Base-by-base conservation (phyloP, 148 eudicot genomes). In the Heliosperma pusillum region DNA sequence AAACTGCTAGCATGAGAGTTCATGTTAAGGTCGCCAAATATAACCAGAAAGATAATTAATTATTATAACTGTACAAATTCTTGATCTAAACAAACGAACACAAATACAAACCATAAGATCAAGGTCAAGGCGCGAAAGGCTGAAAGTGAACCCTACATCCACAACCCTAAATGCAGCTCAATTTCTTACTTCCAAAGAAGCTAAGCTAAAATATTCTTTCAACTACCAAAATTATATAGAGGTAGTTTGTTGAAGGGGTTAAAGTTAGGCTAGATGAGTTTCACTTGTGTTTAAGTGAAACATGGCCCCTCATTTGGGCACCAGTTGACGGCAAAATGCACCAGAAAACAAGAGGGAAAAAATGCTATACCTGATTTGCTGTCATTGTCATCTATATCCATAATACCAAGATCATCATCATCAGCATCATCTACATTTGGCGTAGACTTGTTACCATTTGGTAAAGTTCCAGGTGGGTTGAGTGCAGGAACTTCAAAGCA, bases 401-500 rank as follows among this genome's bases (percentile, higher is more conserved):
- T 79, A 70, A 88, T 91, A 56, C 98, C 98, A 79, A 91, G 85
- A 82, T 91, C 98, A 79, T 91, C 96, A 77, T 86, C 88, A 79
- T 86, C 85, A 40, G 65, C 81, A 77, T 87, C 89, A 58, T 81
- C 90, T 72, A 79, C 88, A 82, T 82, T 63, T 10, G 81, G 74
- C 22, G 83, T 81, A 77, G 82, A 78, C 82, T 82, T 87, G 66
- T 79, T 87, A 60, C 83, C 87, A 70, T 78, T 85, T 44, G 84
- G 84, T 83, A 75, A 70, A 78, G 86, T 81, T 74, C 98, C 91
- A 56, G 91, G 83, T 68, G 91, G 91, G 72, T 86, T 95, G 77
- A 88, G 91, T 71, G 93, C 85, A 80, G 96, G 95, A 79, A 94
- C 97, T 83, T 92, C 98, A 83, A 94, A 94, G 90, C 98, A 91